A percentile compares a stretch with the other conserved stretches of the same genome.
These are phyloP conservation scores for Russula compacta DNA, from an alignment of 768 basidiomycete species.

Conservation along the genomic window DNA sequence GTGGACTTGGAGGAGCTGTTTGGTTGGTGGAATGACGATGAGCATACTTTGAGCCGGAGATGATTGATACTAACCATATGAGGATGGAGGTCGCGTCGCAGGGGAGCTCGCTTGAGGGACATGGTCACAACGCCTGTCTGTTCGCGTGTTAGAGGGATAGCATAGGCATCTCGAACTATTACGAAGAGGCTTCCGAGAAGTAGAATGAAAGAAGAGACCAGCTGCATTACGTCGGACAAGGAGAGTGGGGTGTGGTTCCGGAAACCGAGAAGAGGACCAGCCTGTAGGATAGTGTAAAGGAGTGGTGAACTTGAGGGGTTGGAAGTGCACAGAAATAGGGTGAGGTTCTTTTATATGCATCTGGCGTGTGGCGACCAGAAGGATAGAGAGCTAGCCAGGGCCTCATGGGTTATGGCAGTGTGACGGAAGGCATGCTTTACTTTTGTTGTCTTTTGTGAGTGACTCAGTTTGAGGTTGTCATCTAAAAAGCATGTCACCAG, in stretches of 20 bases:
- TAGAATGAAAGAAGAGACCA: conserved; percentile 40
- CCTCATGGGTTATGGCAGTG: not conserved
- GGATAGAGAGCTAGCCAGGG: not conserved
- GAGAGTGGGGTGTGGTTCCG: conserved; percentile 56
- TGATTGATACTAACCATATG: conserved; percentile 30
- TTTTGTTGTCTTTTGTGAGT: not conserved
- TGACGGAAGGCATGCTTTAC: not conserved
- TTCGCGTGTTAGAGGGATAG: conserved; percentile 32
- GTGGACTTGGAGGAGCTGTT: conserved; percentile 60
- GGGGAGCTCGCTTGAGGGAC: conserved; percentile 32
- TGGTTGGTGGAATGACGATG: not conserved
- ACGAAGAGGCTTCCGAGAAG: conserved; percentile 46
- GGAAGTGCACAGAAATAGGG: not conserved
- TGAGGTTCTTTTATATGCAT: not conserved
- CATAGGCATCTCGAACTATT: conserved; percentile 32
- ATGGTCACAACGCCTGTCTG: conserved; percentile 32
- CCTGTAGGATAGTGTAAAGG: conserved; percentile 1
- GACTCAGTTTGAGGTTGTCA: not conserved
- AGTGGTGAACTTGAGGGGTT: not conserved
- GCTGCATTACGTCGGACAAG: conserved; percentile 55
- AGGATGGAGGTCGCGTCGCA: conserved; percentile 31
- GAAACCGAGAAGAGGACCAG: conserved; percentile 3
- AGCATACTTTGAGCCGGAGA: too few species aligned
- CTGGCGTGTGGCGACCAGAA: not conserved
- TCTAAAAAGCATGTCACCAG: not conserved